These are phyloP conservation scores for Globisporangium megalacanthum DNA, from an alignment of 352 stramenopile genomes.

Conservation along the genomic window DNA sequence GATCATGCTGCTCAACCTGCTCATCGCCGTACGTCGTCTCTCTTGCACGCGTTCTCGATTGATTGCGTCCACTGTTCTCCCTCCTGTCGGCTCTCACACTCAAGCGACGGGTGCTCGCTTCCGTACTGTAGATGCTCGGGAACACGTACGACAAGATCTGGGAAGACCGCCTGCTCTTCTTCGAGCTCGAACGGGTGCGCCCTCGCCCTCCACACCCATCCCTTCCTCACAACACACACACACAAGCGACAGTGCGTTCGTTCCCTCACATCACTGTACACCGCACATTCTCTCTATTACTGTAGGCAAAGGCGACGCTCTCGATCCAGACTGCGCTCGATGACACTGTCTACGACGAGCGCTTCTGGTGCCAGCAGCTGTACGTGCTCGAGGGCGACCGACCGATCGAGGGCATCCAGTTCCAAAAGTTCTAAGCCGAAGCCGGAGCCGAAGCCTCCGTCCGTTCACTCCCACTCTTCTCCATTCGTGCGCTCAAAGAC, in stretches of 20 bases:
- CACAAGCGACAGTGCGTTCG: background rate
- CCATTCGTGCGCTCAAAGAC: slow-evolving; percentile 11
- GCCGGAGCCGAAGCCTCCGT: no score
- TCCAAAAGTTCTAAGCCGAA: slow-evolving; percentile 46
- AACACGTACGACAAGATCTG: slow-evolving; percentile 86
- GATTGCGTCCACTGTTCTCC: no score
- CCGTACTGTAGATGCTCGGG: slow-evolving; percentile 55
- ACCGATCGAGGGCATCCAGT: slow-evolving; percentile 76
- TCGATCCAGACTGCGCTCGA: slow-evolving; percentile 69
- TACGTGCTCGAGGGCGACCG: slow-evolving; percentile 72
- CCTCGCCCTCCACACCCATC: background rate
- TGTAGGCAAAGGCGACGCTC: slow-evolving; percentile 62
- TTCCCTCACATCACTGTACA: background rate
- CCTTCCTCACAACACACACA: background rate
- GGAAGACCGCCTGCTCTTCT: slow-evolving; percentile 77
- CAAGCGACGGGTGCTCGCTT: background rate
- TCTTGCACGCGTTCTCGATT: background rate
- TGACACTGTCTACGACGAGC: slow-evolving; percentile 66
- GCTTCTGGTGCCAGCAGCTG: slow-evolving; percentile 63
- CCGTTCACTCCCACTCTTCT: background rate
- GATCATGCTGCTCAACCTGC: slow-evolving; percentile 78
- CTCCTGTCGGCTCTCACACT: background rate
- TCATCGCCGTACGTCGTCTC: slow-evolving; percentile 51
- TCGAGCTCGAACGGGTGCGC: slow-evolving; percentile 68
- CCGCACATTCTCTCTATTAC: no score